A percentile compares a stretch with the other conserved stretches of the same genome.
These are phyloP conservation scores for Akanthomyces dipterigenus DNA, from an alignment of 2,329 filamentous ascomycete species.

Conservation along the genomic window DNA sequence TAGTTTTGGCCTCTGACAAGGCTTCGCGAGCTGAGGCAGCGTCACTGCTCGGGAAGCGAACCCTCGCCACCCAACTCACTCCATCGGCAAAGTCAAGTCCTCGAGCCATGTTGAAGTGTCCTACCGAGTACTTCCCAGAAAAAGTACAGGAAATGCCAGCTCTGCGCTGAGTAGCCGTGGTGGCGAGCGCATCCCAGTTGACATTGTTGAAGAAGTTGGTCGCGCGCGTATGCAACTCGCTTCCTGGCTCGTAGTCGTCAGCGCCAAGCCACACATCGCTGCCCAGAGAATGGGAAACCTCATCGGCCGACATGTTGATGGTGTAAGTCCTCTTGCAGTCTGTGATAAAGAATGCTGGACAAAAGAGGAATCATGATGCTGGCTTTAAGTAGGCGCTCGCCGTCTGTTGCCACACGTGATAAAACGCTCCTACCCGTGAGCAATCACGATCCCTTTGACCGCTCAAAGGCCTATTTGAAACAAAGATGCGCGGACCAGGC, in stretches of 20 bases:
- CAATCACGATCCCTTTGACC: too few species aligned
- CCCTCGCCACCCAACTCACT: background rate
- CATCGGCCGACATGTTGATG: background rate
- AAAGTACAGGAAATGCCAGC: background rate
- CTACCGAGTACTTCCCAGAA: background rate
- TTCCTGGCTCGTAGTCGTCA: background rate
- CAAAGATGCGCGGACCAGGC: too few species aligned
- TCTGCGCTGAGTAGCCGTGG: background rate
- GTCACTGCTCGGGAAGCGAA: background rate
- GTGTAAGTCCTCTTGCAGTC: background rate
- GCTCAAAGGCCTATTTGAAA: too few species aligned
- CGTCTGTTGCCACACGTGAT: too few species aligned
- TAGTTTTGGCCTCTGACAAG: background rate
- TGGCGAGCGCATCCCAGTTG: background rate
- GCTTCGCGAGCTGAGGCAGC: background rate
- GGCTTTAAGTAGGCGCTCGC: too few species aligned
- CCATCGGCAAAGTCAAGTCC: background rate
- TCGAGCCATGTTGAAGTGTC: background rate
- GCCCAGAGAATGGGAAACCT: background rate
- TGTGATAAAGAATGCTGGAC: too few species aligned
- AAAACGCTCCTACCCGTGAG: too few species aligned
- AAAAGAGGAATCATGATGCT: too few species aligned
- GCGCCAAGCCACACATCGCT: background rate
- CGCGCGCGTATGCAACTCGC: background rate
- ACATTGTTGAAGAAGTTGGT: background rate